Conservation (phyloP, 148 eudicot species). For the Diospyros kaki region DNA sequence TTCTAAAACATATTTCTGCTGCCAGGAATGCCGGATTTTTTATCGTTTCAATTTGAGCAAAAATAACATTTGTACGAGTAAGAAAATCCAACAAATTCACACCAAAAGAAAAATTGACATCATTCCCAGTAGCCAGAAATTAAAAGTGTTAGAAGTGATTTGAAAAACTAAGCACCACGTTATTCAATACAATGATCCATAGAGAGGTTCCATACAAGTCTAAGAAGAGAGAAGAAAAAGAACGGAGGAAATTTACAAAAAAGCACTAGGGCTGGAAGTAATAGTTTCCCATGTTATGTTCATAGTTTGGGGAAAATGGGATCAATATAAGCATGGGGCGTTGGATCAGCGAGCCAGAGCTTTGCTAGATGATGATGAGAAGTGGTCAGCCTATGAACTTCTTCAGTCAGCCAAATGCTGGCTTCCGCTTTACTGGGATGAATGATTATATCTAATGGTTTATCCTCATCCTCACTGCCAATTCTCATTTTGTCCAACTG, state of each 20-base stretch:
- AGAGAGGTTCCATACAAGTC: no score
- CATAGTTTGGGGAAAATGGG: slow-evolving; percentile 46
- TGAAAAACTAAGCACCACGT: no score
- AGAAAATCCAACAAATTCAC: no score
- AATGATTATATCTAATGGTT: slow-evolving; percentile 49
- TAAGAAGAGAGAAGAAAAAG: neutral
- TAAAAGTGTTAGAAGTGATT: no score
- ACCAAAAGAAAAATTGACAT: no score
- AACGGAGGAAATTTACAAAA: neutral
- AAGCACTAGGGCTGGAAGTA: neutral
- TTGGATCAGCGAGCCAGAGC: slow-evolving; percentile 54
- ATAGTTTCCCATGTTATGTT: neutral
- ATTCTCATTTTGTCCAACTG: slow-evolving; percentile 64
- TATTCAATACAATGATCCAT: neutral
- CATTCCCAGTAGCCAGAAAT: no score
- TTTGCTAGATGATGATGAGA: slow-evolving; percentile 49
- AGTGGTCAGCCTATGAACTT: slow-evolving; percentile 60
- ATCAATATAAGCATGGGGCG: slow-evolving; percentile 50
- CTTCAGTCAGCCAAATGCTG: slow-evolving; percentile 69
- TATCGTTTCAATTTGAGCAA: no score
- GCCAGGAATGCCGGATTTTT: no score
- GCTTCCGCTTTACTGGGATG: slow-evolving; percentile 81
- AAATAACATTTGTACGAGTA: no score
- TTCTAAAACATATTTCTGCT: no score
- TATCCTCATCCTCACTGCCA: slow-evolving; percentile 38